phyloP scores from a whole-genome alignment of 495 filamentous ascomycete species.

The Penicillium goetzii region DNA sequence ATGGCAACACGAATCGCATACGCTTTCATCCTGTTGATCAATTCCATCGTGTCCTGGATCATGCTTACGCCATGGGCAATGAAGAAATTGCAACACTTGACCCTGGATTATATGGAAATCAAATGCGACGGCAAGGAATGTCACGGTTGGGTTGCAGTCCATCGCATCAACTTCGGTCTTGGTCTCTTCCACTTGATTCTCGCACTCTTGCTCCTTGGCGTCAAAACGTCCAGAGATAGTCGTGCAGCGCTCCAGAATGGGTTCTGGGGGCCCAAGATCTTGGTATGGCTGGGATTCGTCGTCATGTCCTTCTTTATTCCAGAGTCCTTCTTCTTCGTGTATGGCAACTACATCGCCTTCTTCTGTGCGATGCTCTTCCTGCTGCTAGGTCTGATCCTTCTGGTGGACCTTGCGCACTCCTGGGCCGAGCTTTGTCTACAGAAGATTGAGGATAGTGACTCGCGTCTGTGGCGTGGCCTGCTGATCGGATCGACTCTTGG shows the following conservation, averaged over 20 bases:
- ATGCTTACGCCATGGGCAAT: constrained; percentile 99
- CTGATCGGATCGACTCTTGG: constrained; percentile 89
- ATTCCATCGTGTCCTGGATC: constrained; percentile 96
- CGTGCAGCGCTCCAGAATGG: constrained; percentile 92
- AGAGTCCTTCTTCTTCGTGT: constrained; percentile 91
- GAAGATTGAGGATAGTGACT: constrained; percentile 90
- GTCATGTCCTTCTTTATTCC: constrained; percentile 95
- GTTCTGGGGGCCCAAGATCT: constrained; percentile 86
- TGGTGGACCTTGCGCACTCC: constrained; percentile 95
- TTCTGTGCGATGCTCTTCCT: constrained; percentile 92
- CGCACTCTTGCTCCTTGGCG: constrained; percentile 81
- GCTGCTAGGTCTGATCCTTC: constrained; percentile 84
- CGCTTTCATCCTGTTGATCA: constrained; percentile 91
- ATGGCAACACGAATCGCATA: constrained; percentile 98
- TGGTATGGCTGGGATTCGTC: constrained; percentile 83
- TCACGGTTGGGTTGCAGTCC: constrained; percentile 93
- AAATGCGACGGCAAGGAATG: constrained; percentile 88
- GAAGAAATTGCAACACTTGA: constrained; percentile 88
- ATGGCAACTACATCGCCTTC: constrained; percentile 92
- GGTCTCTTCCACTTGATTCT: constrained; percentile 90
- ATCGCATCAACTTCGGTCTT: constrained; percentile 96
- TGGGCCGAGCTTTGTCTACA: constrained; percentile 96
- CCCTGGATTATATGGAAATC: constrained; percentile 93
- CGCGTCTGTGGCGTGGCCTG: constrained; percentile 77
- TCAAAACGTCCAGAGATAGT: constrained; percentile 82